These are phyloP conservation scores for Xylaria cubensis DNA, from an alignment of 495 filamentous ascomycete species.

Conservation along the genomic window DNA sequence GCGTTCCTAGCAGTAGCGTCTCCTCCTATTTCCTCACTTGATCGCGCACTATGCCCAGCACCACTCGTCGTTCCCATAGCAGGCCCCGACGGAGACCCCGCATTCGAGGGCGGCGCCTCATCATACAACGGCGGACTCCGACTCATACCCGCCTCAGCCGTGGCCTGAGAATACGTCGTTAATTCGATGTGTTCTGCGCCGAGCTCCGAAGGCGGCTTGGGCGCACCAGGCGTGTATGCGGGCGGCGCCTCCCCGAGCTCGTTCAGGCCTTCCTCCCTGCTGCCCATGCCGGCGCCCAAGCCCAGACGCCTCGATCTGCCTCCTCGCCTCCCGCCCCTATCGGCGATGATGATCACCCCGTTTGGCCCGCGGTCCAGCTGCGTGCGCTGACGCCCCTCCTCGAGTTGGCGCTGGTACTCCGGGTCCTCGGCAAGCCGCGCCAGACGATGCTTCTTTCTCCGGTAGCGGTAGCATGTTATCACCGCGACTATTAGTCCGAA, in stretches of 20 bases:
- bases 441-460: slow-evolving; percentile 26
- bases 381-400: slow-evolving; percentile 20
- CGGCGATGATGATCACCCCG: slow-evolving; percentile 20
- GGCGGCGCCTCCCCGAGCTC: slow-evolving; percentile 65
- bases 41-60: background rate
- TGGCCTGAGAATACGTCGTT: slow-evolving; percentile 22
- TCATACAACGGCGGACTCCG: slow-evolving; percentile 35
- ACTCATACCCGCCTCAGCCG: slow-evolving; percentile 28
- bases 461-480: slow-evolving; percentile 36
- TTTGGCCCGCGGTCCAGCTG: slow-evolving; percentile 17
- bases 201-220: slow-evolving; percentile 38
- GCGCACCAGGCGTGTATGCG: slow-evolving; percentile 51
- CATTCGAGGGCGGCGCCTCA: slow-evolving; percentile 6
- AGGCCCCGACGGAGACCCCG: background rate
- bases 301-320: slow-evolving; percentile 28
- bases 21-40: background rate
- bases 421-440: background rate
- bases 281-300: slow-evolving; percentile 29
- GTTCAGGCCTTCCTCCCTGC: slow-evolving; percentile 58
- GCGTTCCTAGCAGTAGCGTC: background rate
- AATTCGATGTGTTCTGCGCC: slow-evolving; percentile 35
- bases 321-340: slow-evolving; percentile 26
- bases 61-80: background rate
- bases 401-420: slow-evolving; percentile 10
- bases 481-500: slow-evolving; percentile 32